Percentiles rank a stretch among this genome's conserved stretches.
Evolutionary conservation across 345 rosid species (phyloP).

Genomic region (Populus ilicifolia): DNA sequence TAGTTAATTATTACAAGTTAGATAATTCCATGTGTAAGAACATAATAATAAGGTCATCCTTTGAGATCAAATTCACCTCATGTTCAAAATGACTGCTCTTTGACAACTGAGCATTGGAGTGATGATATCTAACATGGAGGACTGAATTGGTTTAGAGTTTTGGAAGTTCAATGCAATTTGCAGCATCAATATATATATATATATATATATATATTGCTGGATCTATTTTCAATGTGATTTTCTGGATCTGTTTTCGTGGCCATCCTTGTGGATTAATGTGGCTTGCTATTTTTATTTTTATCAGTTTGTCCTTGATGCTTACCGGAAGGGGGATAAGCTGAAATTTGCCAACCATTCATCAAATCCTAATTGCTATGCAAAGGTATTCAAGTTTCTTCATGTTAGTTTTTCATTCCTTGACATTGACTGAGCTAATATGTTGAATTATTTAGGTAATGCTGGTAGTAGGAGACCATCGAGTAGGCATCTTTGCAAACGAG

Average conservation of each 20-base stretch:
- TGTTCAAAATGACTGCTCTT: not conserved
- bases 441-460: constrained; percentile 71
- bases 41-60: not conserved
- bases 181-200: no score
- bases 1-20: not conserved
- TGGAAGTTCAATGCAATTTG: not conserved
- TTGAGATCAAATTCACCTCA: not conserved
- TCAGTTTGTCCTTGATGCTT: constrained; percentile 95
- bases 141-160: not conserved
- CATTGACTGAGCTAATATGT: not conserved
- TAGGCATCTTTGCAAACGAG: constrained; percentile 93
- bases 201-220: not conserved
- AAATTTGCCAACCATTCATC: constrained; percentile 96
- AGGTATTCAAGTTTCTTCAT: constrained; percentile 44
- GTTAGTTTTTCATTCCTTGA: not conserved
- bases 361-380: constrained; percentile 94
- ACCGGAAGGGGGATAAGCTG: constrained; percentile 96
- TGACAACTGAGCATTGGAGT: not conserved
- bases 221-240: not conserved
- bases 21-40: not conserved
- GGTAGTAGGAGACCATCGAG: constrained; percentile 98
- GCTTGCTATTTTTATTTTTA: constrained; percentile 8
- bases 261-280: not conserved
- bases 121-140: not conserved
- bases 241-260: not conserved